Evolutionary conservation across 805 yeast species (phyloP), one percentile per base, ranked within the genome.

Genomic region (Schwanniomyces polymorphus): DNA sequence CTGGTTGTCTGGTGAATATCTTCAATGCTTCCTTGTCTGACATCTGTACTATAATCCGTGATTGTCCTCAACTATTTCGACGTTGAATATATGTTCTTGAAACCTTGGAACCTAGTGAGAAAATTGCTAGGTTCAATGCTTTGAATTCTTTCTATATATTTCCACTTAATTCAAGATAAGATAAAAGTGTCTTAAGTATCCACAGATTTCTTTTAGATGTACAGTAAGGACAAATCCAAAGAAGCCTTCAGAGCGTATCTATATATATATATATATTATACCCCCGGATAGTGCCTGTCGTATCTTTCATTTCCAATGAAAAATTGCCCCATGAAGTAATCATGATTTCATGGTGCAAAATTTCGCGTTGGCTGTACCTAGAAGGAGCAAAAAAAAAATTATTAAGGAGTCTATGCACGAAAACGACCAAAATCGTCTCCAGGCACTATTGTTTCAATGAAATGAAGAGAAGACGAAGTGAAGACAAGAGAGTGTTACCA

Each of bases 1-100:
- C 86, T 17, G 85, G 80, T 56, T 73, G 81, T 61, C 80, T 73
- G 37, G 82, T 63, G 57, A 83, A 83, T 37, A 74, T 61, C 50
- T 73, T 68, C 43, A 83, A 72, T 9, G 86, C 86, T 55, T 72
- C 77, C 53, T 51, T 57, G 49, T 64, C 68, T 34, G 63, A 62
- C 68, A 63, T 63, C 21, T 18, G 27, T 41, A n/a, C 16, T n/a
- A 11, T 14, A 14, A 14, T 21, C 9, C 21, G 14, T 31, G 14
- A 12, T 16, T 16, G 17, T 18, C 8, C 35, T 31, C 35, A 31
- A 12, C 35, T 31, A 31, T 2, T 31, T 31, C 35, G 18, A 14
- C 21, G 35, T 31, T 31, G 35, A 31, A 14, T 31, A 16, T 31
- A 12, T 10, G 35, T 31, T 31, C 21, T 31, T 31, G 21, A 31